These are phyloP conservation scores for Oryza longistaminata DNA, from an alignment of 176 grass and related monocot species.

Conservation along the genomic window DNA sequence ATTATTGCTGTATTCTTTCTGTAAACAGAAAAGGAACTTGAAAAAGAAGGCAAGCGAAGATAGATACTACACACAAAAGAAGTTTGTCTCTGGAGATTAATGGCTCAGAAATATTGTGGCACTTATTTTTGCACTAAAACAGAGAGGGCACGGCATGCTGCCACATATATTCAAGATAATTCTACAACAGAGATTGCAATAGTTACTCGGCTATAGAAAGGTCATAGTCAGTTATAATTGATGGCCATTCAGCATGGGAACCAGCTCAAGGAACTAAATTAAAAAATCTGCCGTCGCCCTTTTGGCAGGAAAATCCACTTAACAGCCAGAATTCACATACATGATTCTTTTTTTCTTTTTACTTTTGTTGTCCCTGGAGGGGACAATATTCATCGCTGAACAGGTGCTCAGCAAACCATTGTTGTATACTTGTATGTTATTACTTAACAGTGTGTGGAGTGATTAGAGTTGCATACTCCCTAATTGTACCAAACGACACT, in stretches of 20 bases:
- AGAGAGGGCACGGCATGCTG: slow-evolving; percentile 13
- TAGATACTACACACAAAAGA: slow-evolving; percentile 82
- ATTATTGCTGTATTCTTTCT: slow-evolving; percentile 11
- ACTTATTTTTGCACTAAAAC: slow-evolving; percentile 37
- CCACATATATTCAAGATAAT: slow-evolving; percentile 43
- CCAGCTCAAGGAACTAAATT: slow-evolving; percentile 33
- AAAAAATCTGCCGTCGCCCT: no score
- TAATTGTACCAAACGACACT: slow-evolving; percentile 35
- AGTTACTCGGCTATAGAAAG: slow-evolving; percentile 37
- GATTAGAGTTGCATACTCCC: slow-evolving; percentile 38
- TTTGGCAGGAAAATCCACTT: no score
- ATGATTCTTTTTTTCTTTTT: slow-evolving; percentile 56
- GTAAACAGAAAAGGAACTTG: slow-evolving; percentile 70
- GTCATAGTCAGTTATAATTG: slow-evolving; percentile 32
- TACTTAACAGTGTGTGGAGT: slow-evolving; percentile 36
- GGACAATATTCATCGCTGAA: slow-evolving; percentile 44
- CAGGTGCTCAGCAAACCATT: slow-evolving; percentile 29
- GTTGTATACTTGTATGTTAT: slow-evolving; percentile 58
- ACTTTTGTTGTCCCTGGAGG: slow-evolving; percentile 39
- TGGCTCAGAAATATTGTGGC: slow-evolving; percentile 10
- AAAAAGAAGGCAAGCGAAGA: slow-evolving; percentile 90
- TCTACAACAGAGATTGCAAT: slow-evolving; percentile 38
- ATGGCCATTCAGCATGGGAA: slow-evolving; percentile 22
- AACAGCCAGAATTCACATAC: slow-evolving; percentile 43
- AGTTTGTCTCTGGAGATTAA: slow-evolving; percentile 79